A percentile compares a stretch with the other conserved stretches of the same genome.
Evolutionary conservation across 23 red algal species (phyloP).

Genomic region (Agarophyton chilense): DNA sequence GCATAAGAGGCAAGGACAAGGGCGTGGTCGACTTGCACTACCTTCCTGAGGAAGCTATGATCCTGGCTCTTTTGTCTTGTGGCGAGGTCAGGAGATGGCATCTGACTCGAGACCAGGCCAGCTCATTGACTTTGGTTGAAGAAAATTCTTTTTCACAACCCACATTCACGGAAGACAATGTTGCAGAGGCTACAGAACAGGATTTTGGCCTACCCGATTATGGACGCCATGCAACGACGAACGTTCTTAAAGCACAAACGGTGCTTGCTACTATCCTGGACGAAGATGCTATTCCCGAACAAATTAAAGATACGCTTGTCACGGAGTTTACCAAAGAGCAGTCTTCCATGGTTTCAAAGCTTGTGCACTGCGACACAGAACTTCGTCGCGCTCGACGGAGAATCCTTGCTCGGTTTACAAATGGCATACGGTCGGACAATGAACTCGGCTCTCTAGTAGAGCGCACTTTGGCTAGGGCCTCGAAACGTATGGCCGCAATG

Average conservation of each 20-base stretch:
- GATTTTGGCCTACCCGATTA: slow-evolving; percentile 36
- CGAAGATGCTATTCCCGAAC: slow-evolving; percentile 39
- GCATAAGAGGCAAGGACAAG: slow-evolving; percentile 34
- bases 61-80: slow-evolving; percentile 14
- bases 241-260: slow-evolving; percentile 44
- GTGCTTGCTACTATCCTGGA: slow-evolving; percentile 56
- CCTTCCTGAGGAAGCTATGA: background rate
- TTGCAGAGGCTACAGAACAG: slow-evolving; percentile 31
- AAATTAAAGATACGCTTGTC: slow-evolving; percentile 41
- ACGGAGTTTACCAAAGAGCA: slow-evolving; percentile 52
- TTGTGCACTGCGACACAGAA: slow-evolving; percentile 44
- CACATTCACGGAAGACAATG: slow-evolving; percentile 44
- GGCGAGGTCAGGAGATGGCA: slow-evolving; percentile 57
- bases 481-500: slow-evolving; percentile 45
- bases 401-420: slow-evolving; percentile 33
- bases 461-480: slow-evolving; percentile 36
- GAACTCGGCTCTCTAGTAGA: slow-evolving; percentile 20
- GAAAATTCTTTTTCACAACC: background rate
- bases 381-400: slow-evolving; percentile 31
- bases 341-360: slow-evolving; percentile 40
- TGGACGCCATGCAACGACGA: slow-evolving; percentile 7
- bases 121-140: slow-evolving; percentile 22
- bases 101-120: slow-evolving; percentile 22
- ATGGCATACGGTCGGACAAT: slow-evolving; percentile 17
- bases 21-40: slow-evolving; percentile 38